phyloP scores from a whole-genome alignment of 129 eudicot species.

The Flaveria trinervia region DNA sequence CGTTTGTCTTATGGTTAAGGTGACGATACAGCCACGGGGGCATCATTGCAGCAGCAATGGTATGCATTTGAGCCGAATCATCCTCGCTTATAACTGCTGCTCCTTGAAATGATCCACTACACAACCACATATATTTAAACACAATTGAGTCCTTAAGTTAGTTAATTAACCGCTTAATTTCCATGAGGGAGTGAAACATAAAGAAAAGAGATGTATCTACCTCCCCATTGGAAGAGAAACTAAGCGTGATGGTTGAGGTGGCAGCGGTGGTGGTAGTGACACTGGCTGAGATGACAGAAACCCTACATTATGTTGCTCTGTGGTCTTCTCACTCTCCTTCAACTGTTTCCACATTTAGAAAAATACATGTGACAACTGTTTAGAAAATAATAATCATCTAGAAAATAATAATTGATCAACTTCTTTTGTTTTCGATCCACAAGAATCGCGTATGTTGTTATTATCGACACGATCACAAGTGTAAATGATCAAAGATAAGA shows the following conservation, averaged over 20 bases:
- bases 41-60: conserved; percentile 32
- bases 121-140: neutral
- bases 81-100: conserved; percentile 21
- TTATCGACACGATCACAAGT: too few relatives aligned
- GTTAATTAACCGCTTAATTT: neutral
- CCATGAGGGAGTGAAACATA: neutral
- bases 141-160: neutral
- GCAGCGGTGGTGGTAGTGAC: neutral
- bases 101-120: conserved; percentile 35
- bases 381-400: neutral
- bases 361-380: neutral
- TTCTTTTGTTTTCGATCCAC: neutral
- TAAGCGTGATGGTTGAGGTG: conserved; percentile 18
- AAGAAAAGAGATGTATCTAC: conserved; percentile 13
- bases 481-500: too few relatives aligned
- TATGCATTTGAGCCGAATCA: conserved; percentile 31
- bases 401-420: neutral
- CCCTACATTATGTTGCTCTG: conserved; percentile 22
- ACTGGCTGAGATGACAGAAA: conserved; percentile 22
- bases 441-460: neutral
- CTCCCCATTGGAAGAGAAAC: conserved; percentile 31
- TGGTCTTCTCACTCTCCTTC: conserved; percentile 33
- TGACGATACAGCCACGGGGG: conserved; percentile 40
- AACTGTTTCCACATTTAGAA: conserved; percentile 23
- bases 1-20: conserved; percentile 23